Percentiles rank a stretch among this genome's conserved stretches.
phyloP scores from a whole-genome alignment of 352 stramenopile genomes.

The Phytophthora tentaculata region DNA sequence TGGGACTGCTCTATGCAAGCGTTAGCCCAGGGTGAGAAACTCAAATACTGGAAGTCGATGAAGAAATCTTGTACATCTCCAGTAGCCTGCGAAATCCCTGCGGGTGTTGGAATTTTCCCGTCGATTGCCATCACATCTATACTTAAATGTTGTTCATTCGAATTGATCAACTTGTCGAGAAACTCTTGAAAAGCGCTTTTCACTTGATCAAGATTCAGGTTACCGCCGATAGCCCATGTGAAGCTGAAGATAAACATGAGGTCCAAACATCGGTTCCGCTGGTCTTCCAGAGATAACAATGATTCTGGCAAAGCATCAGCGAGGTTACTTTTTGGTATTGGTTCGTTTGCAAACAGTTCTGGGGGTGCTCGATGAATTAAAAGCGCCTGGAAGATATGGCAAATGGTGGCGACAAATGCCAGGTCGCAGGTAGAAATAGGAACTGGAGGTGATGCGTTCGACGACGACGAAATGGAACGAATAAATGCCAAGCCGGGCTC shows the following conservation, averaged over 20 bases:
- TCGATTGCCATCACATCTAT: constrained; percentile 57
- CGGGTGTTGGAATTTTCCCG: constrained; percentile 54
- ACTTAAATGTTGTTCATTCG: constrained; percentile 58
- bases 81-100: constrained; percentile 49
- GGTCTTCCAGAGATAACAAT: constrained; percentile 42
- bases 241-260: constrained; percentile 77
- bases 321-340: constrained; percentile 6
- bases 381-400: constrained; percentile 66
- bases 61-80: constrained; percentile 74
- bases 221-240: constrained; percentile 75
- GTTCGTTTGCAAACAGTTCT: constrained; percentile 44
- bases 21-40: constrained; percentile 63
- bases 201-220: constrained; percentile 49
- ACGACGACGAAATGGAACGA: constrained; percentile 19
- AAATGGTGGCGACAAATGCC: constrained; percentile 57
- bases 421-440: constrained; percentile 59
- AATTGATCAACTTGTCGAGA: constrained; percentile 44
- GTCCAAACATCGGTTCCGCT: constrained; percentile 65
- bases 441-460: constrained; percentile 22
- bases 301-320: constrained; percentile 23
- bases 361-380: constrained; percentile 43
- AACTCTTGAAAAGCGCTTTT: constrained; percentile 62
- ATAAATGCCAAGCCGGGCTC: constrained; percentile 60
- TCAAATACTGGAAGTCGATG: constrained; percentile 68
- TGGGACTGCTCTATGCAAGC: constrained; percentile 11